Evolutionary conservation across 2,329 filamentous ascomycete species (phyloP).

Genomic region (Colletotrichum orchidophilum): DNA sequence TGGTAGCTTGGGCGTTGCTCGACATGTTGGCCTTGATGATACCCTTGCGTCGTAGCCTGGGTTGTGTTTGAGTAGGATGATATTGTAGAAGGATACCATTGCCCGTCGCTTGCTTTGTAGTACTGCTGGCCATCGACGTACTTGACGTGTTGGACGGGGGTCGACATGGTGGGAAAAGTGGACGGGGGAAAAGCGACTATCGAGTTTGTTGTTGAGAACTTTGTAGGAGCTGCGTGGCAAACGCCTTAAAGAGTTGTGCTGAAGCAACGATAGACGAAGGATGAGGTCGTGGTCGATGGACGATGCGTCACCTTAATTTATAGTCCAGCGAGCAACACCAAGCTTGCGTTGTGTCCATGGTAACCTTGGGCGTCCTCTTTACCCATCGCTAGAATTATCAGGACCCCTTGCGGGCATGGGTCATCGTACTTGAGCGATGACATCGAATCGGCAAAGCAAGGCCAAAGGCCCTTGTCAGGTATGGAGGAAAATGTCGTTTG

Average conservation of each 20-base stretch:
- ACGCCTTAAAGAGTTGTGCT: neutral
- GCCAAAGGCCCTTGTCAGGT: neutral
- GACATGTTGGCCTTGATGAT: neutral
- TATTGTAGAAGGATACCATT: neutral
- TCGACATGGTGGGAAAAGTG: neutral
- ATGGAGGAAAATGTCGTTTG: neutral
- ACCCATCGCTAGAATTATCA: neutral
- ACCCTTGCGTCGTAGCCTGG: neutral
- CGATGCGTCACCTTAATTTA: neutral
- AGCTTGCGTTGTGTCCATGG: neutral
- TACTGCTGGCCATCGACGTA: neutral
- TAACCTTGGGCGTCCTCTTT: neutral
- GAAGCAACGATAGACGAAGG: neutral
- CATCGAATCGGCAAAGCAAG: neutral
- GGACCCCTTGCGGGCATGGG: neutral
- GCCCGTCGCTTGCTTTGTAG: neutral
- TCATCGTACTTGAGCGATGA: neutral
- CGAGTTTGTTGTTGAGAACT: no score
- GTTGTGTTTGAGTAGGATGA: no score
- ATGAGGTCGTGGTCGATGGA: accelerated
- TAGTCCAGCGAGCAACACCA: neutral
- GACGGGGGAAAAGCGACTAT: neutral
- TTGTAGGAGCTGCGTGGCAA: neutral
- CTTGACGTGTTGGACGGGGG: neutral
- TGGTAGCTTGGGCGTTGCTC: neutral